A percentile compares a stretch with the other conserved stretches of the same genome.
Evolutionary conservation across 805 yeast species (phyloP).

Genomic region (Suhomyces xylopsoci): DNA sequence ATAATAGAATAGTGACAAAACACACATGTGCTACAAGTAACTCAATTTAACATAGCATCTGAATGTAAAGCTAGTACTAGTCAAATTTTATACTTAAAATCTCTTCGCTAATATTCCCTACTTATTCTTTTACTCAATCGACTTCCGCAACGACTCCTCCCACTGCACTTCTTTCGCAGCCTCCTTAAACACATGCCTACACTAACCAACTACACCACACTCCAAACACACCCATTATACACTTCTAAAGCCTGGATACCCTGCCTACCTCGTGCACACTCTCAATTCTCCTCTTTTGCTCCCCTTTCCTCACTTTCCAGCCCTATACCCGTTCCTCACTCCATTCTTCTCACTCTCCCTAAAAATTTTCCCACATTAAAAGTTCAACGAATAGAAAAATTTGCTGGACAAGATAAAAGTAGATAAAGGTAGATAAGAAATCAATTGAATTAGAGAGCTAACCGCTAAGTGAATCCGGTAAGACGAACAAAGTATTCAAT

Average conservation of each 20-base stretch:
- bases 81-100: no score
- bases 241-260: not conserved
- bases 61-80: not conserved
- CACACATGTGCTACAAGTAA: not conserved
- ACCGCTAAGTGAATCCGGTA: not conserved
- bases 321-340: not conserved
- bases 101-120: no score
- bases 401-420: not conserved
- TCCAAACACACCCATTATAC: not conserved
- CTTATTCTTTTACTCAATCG: not conserved
- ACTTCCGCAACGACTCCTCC: no score
- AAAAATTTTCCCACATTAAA: slow-evolving; percentile 1
- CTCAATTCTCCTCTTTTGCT: not conserved
- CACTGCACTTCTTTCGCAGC: not conserved
- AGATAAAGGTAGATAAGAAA: not conserved
- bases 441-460: not conserved
- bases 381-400: slow-evolving; percentile 2
- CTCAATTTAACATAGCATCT: not conserved
- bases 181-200: not conserved
- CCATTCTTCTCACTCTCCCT: not conserved
- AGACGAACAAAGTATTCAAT: not conserved
- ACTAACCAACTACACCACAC: not conserved
- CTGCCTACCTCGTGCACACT: not conserved
- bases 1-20: not conserved
- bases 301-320: not conserved